Evolutionary conservation across 2,329 filamentous ascomycete species (phyloP), one percentile per base, ranked within the genome.

Genomic region (Cercospora sp.): DNA sequence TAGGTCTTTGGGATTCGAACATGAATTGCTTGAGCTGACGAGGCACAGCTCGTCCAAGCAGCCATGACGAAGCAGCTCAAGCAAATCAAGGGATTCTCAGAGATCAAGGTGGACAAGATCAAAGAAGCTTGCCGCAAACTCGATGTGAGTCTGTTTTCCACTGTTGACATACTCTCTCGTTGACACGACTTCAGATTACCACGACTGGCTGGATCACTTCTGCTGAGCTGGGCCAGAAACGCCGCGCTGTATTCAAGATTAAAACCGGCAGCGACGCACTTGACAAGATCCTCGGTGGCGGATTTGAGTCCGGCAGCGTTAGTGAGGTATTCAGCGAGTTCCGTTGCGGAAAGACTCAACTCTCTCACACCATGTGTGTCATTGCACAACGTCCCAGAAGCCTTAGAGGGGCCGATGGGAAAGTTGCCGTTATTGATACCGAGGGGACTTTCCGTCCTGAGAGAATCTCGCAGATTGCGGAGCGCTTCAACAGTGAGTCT

Each of bases 221-320:
- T 55, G 85, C 87, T 73, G 89, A 91, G 75, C 83, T 90, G 42
- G 84, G 85, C 16, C 85, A 89, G 64, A 82, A 87, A 70, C 85
- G 89, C 45, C 89, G 88, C 77, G 83, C 84, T 66, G 88, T 90
- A 59, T 84, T 89, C 70, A 86, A 85, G 71, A 88, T 91, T 63
- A 89, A 87, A 26, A 91, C 89, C 18, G 88, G 89, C n/a, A 90
- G 88, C 78, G 90, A 90, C 78, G 86, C 88, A 74, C 87, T 90
- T 66, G 88, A 91, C 76, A 78, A 84, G 16, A 88, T 89, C 67
- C 83, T 91, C 4, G 58, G 63, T 33, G 89, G 89, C 69, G 89
- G 89, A 26, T 90, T 91, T 72, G 87, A 90, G 77, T 90, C 88
- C 53, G 88, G 89, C 86, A 90, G 88, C 74, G 89, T 91, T 76